phyloP scores from a whole-genome alignment of 2,329 filamentous ascomycete species.

The Pestalotiopsis sp. region DNA sequence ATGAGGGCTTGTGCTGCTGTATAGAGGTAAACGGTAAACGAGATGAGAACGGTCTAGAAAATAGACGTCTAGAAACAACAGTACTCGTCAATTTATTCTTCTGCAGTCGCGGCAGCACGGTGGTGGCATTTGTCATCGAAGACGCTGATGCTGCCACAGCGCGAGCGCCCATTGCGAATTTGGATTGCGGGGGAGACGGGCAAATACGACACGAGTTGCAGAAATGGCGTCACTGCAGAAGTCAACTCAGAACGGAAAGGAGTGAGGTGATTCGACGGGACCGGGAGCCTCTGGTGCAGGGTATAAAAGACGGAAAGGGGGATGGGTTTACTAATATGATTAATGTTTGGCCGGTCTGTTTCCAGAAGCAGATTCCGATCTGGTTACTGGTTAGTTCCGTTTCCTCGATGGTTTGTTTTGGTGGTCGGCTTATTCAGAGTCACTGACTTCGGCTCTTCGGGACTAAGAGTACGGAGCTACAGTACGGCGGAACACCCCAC shows the following conservation, averaged over 20 bases:
- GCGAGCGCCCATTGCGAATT: not conserved
- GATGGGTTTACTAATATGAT: not conserved
- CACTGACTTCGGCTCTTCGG: no score
- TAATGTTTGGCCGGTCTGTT: no score
- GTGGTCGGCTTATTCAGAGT: no score
- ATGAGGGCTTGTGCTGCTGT: not conserved
- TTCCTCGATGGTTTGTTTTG: no score
- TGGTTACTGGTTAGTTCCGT: no score
- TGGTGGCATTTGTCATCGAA: constrained; percentile 3
- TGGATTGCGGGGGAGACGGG: no score
- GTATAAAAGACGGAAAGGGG: not conserved
- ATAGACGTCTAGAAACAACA: not conserved
- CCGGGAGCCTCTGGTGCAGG: no score
- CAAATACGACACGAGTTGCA: not conserved
- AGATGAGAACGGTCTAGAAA: not conserved
- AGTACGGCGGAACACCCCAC: no score
- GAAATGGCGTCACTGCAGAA: not conserved
- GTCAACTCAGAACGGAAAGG: not conserved
- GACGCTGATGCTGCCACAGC: not conserved
- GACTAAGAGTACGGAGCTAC: no score
- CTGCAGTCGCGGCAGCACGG: not conserved
- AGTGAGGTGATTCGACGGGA: not conserved
- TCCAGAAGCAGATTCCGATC: no score
- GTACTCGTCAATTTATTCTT: not conserved
- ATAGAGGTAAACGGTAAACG: not conserved